These are phyloP conservation scores for Volvox reticuliferus DNA, from an alignment of 139 green algal species.

Conservation along the genomic window DNA sequence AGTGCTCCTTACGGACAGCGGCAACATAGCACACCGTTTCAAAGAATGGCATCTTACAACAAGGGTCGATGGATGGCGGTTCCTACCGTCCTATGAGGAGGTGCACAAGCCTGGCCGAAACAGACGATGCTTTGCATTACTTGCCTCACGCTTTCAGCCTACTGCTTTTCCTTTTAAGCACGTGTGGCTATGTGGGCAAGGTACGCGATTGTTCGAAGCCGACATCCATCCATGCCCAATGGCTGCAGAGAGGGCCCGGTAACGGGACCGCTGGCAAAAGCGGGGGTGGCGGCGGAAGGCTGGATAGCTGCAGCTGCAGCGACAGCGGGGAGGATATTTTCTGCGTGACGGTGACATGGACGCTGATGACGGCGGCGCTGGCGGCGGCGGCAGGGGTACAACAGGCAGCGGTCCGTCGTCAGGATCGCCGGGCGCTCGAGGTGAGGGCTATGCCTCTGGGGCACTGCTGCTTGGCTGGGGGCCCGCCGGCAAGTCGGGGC, in stretches of 20 bases:
- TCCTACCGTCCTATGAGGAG: no score
- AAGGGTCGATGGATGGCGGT: no score
- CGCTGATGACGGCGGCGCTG: not conserved
- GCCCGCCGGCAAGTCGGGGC: not conserved
- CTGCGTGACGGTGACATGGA: slow-evolving; percentile 25
- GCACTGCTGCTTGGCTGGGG: no score
- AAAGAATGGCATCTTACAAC: not conserved
- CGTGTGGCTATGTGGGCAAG: no score
- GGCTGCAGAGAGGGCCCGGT: not conserved
- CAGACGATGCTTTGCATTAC: no score
- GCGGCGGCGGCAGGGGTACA: not conserved
- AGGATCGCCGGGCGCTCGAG: slow-evolving; percentile 35
- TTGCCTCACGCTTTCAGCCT: no score
- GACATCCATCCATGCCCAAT: no score
- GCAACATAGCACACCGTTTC: not conserved
- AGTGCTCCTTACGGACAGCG: slow-evolving; percentile 57
- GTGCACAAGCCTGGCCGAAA: no score
- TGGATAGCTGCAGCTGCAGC: slow-evolving; percentile 8
- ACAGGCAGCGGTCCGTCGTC: slow-evolving; percentile 1
- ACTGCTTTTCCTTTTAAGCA: no score
- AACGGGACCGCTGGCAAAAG: not conserved
- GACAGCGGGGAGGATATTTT: not conserved
- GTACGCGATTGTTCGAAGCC: no score
- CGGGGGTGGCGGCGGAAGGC: slow-evolving; percentile 12
- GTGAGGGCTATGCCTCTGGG: not conserved